Evolutionary conservation across 1,139 yeast genomes (phyloP).

Genomic region (Sugiyamaella sp.): DNA sequence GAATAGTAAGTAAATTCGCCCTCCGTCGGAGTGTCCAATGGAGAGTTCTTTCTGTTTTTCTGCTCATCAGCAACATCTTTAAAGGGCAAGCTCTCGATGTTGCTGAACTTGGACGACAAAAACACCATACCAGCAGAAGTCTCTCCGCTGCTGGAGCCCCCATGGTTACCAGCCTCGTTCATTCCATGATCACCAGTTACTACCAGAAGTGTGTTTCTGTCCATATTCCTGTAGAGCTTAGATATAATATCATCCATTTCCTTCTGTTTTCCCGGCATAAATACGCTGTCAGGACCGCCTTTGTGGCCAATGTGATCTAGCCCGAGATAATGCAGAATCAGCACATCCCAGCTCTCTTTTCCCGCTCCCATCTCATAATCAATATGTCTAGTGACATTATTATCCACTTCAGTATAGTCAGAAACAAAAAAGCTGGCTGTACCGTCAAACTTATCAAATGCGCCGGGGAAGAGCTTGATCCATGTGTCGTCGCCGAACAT

Average conservation of each 20-base stretch:
- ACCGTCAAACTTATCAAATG: conserved; percentile 73
- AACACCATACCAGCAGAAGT: conserved; percentile 82
- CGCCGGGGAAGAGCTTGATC: conserved; percentile 79
- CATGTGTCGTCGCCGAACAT: conserved; percentile 98
- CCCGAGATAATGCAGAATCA: conserved; percentile 89
- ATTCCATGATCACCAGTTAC: conserved; percentile 95
- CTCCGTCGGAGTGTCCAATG: conserved; percentile 48
- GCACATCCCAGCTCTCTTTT: conserved; percentile 68
- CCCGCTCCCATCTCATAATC: conserved; percentile 51
- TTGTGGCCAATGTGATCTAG: conserved; percentile 97
- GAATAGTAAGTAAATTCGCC: conserved; percentile 56
- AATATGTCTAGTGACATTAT: conserved; percentile 88
- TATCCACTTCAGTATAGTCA: conserved; percentile 91
- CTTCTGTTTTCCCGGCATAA: conserved; percentile 76
- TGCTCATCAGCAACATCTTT: background rate
- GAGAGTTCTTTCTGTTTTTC: conserved; percentile 27
- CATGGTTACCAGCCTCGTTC: conserved; percentile 89
- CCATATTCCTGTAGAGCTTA: conserved; percentile 53
- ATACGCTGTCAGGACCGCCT: conserved; percentile 82
- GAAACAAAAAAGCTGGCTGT: conserved; percentile 93
- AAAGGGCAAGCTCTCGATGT: conserved; percentile 16
- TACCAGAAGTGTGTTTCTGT: conserved; percentile 65
- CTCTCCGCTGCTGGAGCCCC: conserved; percentile 91
- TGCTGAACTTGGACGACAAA: conserved; percentile 45
- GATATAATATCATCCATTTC: conserved; percentile 81